Base-by-base conservation (phyloP, 192 early-diverging fungal genomes). In the Helicostylum pulchrum region DNA sequence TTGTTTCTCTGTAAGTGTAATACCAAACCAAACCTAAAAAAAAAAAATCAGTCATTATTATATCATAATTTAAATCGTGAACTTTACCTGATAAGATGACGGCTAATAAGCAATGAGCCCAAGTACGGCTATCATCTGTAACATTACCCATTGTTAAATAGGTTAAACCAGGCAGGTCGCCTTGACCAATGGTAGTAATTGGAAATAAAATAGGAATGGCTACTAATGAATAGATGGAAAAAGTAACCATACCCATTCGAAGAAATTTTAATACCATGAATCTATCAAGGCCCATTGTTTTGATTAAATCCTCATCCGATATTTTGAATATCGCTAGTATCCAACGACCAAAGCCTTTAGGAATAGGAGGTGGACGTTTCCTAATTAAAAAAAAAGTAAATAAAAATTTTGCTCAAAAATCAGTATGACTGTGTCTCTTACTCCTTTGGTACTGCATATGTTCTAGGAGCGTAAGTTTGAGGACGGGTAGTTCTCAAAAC, bases 201-300 rank as follows among this genome's bases (percentile, higher is more conserved):
- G 94, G 92, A 14, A 94, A 67, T 9, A 96, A 74, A 19, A 87
- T 75, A 0, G 72, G 78, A 4, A 82, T 60, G 2, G 82, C 80
- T 5, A 91, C 48, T 0, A 91, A 30, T 4, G 80, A 71, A 57
- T 87, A 80, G 5, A 78, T 63, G 14, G 56, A 34, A 70, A 94
- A 94, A 45, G 92, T 71, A 0, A 84, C 76, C 39, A 88, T 81
- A 53, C 84, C 81, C 51, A 85, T 76, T 19, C 87, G 81, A 44
- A 90, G 80, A 55, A 88, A 90, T 26, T 85, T 83, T 47, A 96
- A 64, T 62, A 89, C 84, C 81, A 92, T 90, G 67, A 86, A 96
- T 0, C 88, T 80, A 72, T 94, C 92, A 8, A 91, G 76, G 0
- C 90, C 88, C 4, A 81, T 80, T 8, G 75, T 78, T 12, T 64